These are phyloP conservation scores for Aspergillus pseudonomiae DNA, from an alignment of 2,329 filamentous ascomycete genomes.

Conservation along the genomic window DNA sequence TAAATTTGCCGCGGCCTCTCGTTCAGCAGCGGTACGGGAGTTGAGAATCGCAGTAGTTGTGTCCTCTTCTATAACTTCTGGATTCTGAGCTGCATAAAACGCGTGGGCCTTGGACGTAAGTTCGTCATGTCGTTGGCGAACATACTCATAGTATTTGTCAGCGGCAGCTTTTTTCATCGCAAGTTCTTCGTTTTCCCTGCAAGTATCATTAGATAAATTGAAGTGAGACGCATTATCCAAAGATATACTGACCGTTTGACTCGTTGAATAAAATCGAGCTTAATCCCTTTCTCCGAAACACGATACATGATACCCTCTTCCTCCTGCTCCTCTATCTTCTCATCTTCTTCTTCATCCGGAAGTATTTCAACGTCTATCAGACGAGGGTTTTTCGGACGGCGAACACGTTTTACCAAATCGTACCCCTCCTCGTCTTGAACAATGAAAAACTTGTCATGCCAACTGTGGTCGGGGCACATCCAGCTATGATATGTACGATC, in stretches of 20 bases:
- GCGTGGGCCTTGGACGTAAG: constrained; percentile 28
- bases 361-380: constrained; percentile 70
- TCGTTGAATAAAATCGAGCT: constrained; percentile 71
- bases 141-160: constrained; percentile 29
- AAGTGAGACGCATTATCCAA: neutral
- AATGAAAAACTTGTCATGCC: constrained; percentile 64
- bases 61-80: constrained; percentile 20
- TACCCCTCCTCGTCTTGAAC: constrained; percentile 58
- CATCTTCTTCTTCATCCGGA: constrained; percentile 56
- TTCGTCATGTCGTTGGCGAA: constrained; percentile 27
- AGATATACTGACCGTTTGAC: constrained; percentile 50
- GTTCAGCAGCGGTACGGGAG: constrained; percentile 33
- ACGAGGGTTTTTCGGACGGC: constrained; percentile 49
- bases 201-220: constrained; percentile 14
- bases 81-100: constrained; percentile 32
- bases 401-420: constrained; percentile 39
- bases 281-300: constrained; percentile 65
- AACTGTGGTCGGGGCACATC: constrained; percentile 86
- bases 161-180: constrained; percentile 24
- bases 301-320: constrained; percentile 68
- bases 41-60: constrained; percentile 25
- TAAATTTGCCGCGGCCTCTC: constrained; percentile 37
- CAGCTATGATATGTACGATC: constrained; percentile 69
- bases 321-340: constrained; percentile 60
- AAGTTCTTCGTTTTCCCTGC: constrained; percentile 26